Conservation (phyloP, 306 rosid genomes). For the barrel medic (Medicago truncatula) region MtrunA17r5.0-ANR NC_053045.1:5314501-5315000, state of each 20-base stretch:
- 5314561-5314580: not conserved
- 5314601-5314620: slow-evolving; percentile 47
- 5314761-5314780: not conserved
- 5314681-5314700: slow-evolving; percentile 67
- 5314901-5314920: not conserved
- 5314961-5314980: not conserved
- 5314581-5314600: slow-evolving; percentile 31
- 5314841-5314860: not conserved
- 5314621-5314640: slow-evolving; percentile 53
- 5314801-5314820: no score
- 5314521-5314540: slow-evolving; percentile 13
- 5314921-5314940: not conserved
- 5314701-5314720: slow-evolving; percentile 76
- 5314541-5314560: slow-evolving; percentile 30
- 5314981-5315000: slow-evolving; percentile 26
- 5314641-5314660: slow-evolving; percentile 66
- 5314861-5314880: not conserved
- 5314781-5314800: not conserved
- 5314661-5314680: slow-evolving; percentile 62
- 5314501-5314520: slow-evolving; percentile 7
- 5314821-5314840: not conserved
- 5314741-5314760: slow-evolving; percentile 51
- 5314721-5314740: slow-evolving; percentile 72
- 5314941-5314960: not conserved
- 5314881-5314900: not conserved